These are phyloP conservation scores for Ophiostoma sp. DNA, from an alignment of 2,329 filamentous ascomycete species.

Conservation along the genomic window DNA sequence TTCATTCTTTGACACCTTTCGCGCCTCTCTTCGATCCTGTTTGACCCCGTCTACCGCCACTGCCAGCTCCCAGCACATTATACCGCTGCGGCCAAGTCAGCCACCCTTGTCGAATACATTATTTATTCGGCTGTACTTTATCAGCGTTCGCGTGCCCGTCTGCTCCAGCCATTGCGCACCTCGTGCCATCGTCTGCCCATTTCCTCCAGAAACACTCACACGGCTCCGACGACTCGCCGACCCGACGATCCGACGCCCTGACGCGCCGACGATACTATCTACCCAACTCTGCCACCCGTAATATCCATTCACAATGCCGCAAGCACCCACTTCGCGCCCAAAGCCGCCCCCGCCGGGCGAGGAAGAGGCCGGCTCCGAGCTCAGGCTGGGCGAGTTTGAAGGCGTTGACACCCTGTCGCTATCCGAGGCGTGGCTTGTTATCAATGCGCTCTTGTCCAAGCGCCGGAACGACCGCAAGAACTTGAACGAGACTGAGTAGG, in stretches of 20 bases:
- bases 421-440: slow-evolving; percentile 85
- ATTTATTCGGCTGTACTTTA: not conserved
- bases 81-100: not conserved
- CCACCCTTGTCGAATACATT: not conserved
- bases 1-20: not conserved
- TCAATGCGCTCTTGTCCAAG: slow-evolving; percentile 81
- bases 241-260: too few relatives aligned
- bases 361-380: slow-evolving; percentile 75
- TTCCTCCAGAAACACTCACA: not conserved
- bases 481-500: slow-evolving; percentile 75
- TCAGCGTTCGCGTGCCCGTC: not conserved
- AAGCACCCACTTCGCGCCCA: slow-evolving; percentile 54
- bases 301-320: slow-evolving; percentile 35
- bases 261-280: not conserved
- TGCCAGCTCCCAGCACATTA: not conserved
- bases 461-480: slow-evolving; percentile 74
- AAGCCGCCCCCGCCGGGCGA: slow-evolving; percentile 69
- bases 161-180: not conserved
- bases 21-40: not conserved
- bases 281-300: not conserved
- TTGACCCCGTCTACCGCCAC: not conserved
- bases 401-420: slow-evolving; percentile 86
- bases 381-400: slow-evolving; percentile 90
- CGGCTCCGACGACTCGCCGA: too few relatives aligned
- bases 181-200: not conserved